These are phyloP conservation scores for Perkinsus marinus DNA, from an alignment of 169 alveolate species.

Conservation along the genomic window DNA sequence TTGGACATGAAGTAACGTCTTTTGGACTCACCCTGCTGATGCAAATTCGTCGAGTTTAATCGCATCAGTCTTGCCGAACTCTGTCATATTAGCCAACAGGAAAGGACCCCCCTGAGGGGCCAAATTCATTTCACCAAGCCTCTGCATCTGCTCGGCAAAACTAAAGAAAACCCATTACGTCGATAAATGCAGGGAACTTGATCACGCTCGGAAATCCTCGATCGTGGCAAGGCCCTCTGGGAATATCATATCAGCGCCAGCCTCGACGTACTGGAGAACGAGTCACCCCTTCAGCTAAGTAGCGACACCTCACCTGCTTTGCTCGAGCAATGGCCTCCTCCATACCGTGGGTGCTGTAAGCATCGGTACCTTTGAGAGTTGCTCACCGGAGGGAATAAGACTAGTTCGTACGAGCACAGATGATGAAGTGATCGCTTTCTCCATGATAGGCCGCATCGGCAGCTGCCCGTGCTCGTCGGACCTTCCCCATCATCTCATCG, in stretches of 20 bases:
- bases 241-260: slow-evolving; percentile 82
- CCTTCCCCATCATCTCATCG: slow-evolving; percentile 54
- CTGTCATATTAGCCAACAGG: slow-evolving; percentile 72
- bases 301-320: neutral
- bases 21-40: neutral
- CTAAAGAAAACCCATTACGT: too few relatives aligned
- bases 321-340: slow-evolving; percentile 52
- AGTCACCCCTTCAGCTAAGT: neutral
- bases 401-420: neutral
- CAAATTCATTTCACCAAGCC: neutral
- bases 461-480: slow-evolving; percentile 42
- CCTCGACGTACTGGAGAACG: slow-evolving; percentile 43
- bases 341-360: slow-evolving; percentile 45
- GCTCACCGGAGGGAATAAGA: neutral
- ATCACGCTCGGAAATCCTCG: slow-evolving; percentile 36
- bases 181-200: slow-evolving; percentile 22
- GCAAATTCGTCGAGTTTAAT: slow-evolving; percentile 9
- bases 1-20: neutral
- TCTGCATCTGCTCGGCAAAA: neutral
- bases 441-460: slow-evolving; percentile 27
- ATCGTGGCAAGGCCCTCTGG: slow-evolving; percentile 57
- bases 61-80: slow-evolving; percentile 58
- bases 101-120: slow-evolving; percentile 41
- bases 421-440: neutral
- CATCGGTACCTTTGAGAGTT: slow-evolving; percentile 57